These are phyloP conservation scores for Candida succiphila DNA, from an alignment of 805 yeast species.

Conservation along the genomic window DNA sequence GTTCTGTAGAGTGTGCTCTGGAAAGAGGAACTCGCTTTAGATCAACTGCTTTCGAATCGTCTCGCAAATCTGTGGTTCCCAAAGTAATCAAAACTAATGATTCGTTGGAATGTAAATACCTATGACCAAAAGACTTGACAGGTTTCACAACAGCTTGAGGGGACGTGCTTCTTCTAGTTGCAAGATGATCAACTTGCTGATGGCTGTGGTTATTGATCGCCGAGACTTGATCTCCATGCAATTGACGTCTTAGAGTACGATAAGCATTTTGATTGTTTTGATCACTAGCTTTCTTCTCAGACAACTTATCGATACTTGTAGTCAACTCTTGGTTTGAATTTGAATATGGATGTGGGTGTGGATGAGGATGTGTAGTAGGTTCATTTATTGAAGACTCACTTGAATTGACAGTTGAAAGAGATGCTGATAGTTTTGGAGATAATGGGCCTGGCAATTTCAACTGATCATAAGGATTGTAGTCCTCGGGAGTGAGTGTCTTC, in stretches of 20 bases:
- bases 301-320: conserved; percentile 15
- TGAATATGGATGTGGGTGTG: background rate
- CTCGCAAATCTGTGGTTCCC: conserved; percentile 77
- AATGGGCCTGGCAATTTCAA: conserved; percentile 7
- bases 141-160: conserved; percentile 33
- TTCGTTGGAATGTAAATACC: conserved; percentile 53
- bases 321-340: conserved; percentile 6
- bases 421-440: conserved; percentile 12
- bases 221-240: too few relatives aligned
- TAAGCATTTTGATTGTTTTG: conserved; percentile 1
- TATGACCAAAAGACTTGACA: conserved; percentile 79
- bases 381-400: background rate
- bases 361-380: too few relatives aligned
- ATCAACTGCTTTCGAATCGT: conserved; percentile 46
- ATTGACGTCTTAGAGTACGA: background rate
- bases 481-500: conserved; percentile 43
- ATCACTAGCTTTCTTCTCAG: conserved; percentile 7
- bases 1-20: conserved; percentile 68
- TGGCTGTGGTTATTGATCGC: too few relatives aligned
- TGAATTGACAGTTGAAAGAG: background rate
- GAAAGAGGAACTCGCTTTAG: conserved; percentile 68
- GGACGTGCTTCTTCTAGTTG: too few relatives aligned
- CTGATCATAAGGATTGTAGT: conserved; percentile 25
- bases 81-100: conserved; percentile 70
- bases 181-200: conserved; percentile 3